A percentile compares a stretch with the other conserved stretches of the same genome.
phyloP scores from a whole-genome alignment of 805 yeast genomes.

The Lachancea fermentati region DNA sequence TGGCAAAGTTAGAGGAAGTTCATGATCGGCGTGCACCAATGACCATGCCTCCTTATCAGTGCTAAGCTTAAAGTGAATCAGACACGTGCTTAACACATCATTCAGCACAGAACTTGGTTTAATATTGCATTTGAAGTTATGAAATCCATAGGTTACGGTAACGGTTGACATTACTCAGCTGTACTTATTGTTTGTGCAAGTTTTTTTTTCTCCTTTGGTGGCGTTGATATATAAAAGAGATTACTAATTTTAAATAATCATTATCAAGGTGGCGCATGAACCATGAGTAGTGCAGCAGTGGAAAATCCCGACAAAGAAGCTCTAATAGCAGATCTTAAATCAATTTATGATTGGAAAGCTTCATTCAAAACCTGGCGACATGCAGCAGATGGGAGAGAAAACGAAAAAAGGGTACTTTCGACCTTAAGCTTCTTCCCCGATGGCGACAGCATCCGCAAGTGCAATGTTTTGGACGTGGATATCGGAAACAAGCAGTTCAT shows the following conservation, averaged over 20 bases:
- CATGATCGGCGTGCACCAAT: slow-evolving; percentile 29
- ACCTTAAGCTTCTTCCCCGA: slow-evolving; percentile 55
- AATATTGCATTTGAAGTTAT: slow-evolving; percentile 31
- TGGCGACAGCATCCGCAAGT: slow-evolving; percentile 42
- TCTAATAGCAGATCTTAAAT: slow-evolving; percentile 4
- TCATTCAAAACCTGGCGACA: slow-evolving; percentile 42
- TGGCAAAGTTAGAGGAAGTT: slow-evolving; percentile 38
- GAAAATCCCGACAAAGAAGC: background rate
- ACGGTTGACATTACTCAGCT: slow-evolving; percentile 33
- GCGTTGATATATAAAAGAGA: background rate
- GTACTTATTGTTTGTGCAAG: background rate
- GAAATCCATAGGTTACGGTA: slow-evolving; percentile 33
- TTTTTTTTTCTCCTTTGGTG: background rate
- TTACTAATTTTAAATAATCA: background rate
- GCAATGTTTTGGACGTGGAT: slow-evolving; percentile 47
- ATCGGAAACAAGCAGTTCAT: slow-evolving; percentile 47
- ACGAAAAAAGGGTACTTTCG: slow-evolving; percentile 50
- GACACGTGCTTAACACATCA: slow-evolving; percentile 34
- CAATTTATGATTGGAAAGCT: slow-evolving; percentile 24
- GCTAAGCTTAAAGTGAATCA: slow-evolving; percentile 34
- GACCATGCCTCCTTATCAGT: slow-evolving; percentile 17
- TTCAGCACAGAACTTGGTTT: slow-evolving; percentile 34
- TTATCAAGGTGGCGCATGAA: no score
- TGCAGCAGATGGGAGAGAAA: slow-evolving; percentile 30
- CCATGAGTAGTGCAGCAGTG: background rate